A percentile compares a stretch with the other conserved stretches of the same genome.
These are phyloP conservation scores for Davidsoniella eucalypti DNA, from an alignment of 2,329 filamentous ascomycete species.

Conservation along the genomic window DNA sequence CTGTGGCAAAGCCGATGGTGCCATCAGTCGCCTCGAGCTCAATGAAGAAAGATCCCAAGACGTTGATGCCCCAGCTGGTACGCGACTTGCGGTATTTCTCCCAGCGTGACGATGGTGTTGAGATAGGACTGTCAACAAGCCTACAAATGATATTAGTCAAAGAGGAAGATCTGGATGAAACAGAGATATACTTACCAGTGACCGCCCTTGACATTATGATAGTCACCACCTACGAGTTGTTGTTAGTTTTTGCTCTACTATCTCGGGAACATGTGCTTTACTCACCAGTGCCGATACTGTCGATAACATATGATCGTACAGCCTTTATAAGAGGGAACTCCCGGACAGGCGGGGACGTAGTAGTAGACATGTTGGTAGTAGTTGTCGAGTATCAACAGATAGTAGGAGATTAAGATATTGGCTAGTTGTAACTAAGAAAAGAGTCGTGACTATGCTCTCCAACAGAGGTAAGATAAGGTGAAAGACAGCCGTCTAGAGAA, in stretches of 20 bases:
- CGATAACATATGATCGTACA: slow-evolving; percentile 55
- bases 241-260: background rate
- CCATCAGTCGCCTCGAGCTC: slow-evolving; percentile 81
- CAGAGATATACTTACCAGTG: slow-evolving; percentile 36
- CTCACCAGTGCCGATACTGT: slow-evolving; percentile 39
- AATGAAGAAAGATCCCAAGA: slow-evolving; percentile 78
- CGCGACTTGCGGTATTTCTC: slow-evolving; percentile 74
- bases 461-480: too few species aligned
- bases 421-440: too few species aligned
- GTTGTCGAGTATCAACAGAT: background rate
- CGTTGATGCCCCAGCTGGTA: slow-evolving; percentile 92
- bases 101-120: slow-evolving; percentile 81
- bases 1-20: slow-evolving; percentile 85
- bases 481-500: too few species aligned
- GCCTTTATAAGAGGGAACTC: slow-evolving; percentile 59
- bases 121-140: slow-evolving; percentile 84
- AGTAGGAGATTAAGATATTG: too few species aligned
- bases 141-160: slow-evolving; percentile 26
- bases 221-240: slow-evolving; percentile 49
- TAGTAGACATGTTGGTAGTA: background rate
- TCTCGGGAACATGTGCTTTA: slow-evolving; percentile 14
- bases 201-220: slow-evolving; percentile 74
- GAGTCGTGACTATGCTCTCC: too few species aligned
- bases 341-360: background rate
- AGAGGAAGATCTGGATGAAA: background rate